Conservation (phyloP, 2,329 filamentous ascomycete species). For the Curvularia hawaiiensis region DNA sequence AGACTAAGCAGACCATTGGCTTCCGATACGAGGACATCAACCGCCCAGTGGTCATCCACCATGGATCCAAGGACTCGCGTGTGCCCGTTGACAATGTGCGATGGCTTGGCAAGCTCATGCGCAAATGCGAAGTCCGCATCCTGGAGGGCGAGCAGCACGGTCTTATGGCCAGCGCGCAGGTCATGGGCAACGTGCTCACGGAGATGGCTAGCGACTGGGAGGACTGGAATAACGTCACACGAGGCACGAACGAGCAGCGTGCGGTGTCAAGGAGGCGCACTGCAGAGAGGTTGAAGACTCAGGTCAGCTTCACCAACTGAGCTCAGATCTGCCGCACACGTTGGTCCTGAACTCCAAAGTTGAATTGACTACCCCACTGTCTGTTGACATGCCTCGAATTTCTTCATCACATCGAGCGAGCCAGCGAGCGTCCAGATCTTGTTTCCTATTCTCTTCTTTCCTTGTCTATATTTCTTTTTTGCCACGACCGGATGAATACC, state of each 20-base stretch:
- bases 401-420: neutral
- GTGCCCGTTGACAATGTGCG: conserved; percentile 94
- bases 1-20: conserved; percentile 87
- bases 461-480: neutral
- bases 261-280: conserved; percentile 22
- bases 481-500: conserved; percentile 7
- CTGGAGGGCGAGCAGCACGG: conserved; percentile 93
- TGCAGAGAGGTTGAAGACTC: conserved; percentile 23
- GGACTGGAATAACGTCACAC: conserved; percentile 45
- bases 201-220: conserved; percentile 92
- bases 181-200: conserved; percentile 93
- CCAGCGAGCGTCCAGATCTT: neutral
- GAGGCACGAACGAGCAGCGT: conserved; percentile 12
- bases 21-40: conserved; percentile 98
- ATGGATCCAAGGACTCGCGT: conserved; percentile 86
- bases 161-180: conserved; percentile 88
- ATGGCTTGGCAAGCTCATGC: conserved; percentile 95
- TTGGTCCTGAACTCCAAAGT: neutral
- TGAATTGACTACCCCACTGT: neutral
- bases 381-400: conserved; percentile 1
- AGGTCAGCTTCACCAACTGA: conserved; percentile 17
- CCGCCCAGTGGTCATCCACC: conserved; percentile 88
- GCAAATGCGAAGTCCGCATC: conserved; percentile 86
- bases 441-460: neutral
- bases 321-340: neutral